Base-by-base conservation (phyloP, 2,329 filamentous ascomycete species). In the Ascochyta fabae region DNA sequence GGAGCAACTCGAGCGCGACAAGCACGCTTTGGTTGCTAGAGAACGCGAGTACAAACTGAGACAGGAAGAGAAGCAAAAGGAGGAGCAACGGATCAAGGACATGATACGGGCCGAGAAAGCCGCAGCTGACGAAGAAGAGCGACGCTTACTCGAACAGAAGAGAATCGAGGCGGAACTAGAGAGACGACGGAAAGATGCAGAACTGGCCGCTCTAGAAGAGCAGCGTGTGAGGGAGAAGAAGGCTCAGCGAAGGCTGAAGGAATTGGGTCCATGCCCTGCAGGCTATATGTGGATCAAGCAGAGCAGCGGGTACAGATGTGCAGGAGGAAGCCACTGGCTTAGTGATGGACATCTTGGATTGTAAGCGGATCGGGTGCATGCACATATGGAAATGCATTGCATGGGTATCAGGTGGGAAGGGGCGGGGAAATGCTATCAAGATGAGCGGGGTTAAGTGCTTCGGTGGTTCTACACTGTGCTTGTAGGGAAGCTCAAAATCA, bases 201-300 rank as follows among this genome's bases (percentile, higher is more conserved):
- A 76, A 31, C 33, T 76, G 35, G 78, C 80, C 24, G 75, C 81
- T 34, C 67, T 76, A 4, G 68, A 70, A 2, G 68, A 75, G 13
- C 67, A 67, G 4, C 70, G 75, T 4, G 69, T 77, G 60, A 74
- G 80, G 56, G 77, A 78, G 53, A 62, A 40, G 53, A 66, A 75
- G 56, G 70, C 63, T 10, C 79, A 83, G 72, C 60, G 66, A 35
- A 86, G 82, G 62, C 67, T 91, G 60, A 72, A 67, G 60, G 27
- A 61, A 1, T 78, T 85, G 76, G 88, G 88, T 0, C 45, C 71
- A 0, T 92, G 88, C 69, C 77, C 79, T 0, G 34, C 50, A 16
- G 88, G 88, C 0, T 91, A 43, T 65, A 49, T 53, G 0, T 92
- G 88, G 88, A 84, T 88, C 24, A 84, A 83, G 62, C 81, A 87